Base-by-base conservation (phyloP, 176 grass and related monocot species). In the Canna indica region DNA sequence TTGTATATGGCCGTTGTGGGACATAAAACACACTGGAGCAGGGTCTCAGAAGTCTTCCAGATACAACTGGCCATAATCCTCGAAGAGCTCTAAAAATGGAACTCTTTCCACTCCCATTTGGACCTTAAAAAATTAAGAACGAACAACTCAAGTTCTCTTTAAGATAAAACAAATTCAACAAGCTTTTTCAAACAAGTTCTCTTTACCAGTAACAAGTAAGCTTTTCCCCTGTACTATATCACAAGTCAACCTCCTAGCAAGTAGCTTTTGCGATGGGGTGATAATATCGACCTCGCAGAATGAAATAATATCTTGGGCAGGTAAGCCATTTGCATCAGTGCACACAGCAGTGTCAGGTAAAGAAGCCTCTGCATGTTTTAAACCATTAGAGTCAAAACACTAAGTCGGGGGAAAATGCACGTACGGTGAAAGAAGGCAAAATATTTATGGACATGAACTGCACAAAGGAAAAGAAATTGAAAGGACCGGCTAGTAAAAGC, bases 91-190 rank as follows among this genome's bases (percentile, higher is more conserved):
- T 88, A 68, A 99, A 93, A 76, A 99, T 81, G 69, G 89, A 93
- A 87, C 89, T 99, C 82, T 99, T 99, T 68, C 94, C 94, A 26
- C 89, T 90, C 48, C 94, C 94, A 82, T 97, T 97, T 42, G 94
- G 94, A 71, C 94, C 94, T 99, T 74, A 74, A 78, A 34, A 69
- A 76, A 67, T 58, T 47, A 4, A 86, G 56, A 59, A 15, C 18
- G 42, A 33, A 15, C 1, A 22, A 69, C 28, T 18, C 50, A 54
- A 25, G 12, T 74, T 75, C 60, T 47, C 5, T 64, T 65, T 75
- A 56, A 36, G 78, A 46, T 31, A 73, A 72, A 80, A 67, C 31
- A 76, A 76, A 76, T 24, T n/a, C 44, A 47, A 8, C 14, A 13
- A 44, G 59, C 5, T 77, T 20, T 45, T 77, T 30, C 77, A 7